Evolutionary conservation across 768 basidiomycete species (phyloP).

Genomic region (Boletus vermiculosoides): DNA sequence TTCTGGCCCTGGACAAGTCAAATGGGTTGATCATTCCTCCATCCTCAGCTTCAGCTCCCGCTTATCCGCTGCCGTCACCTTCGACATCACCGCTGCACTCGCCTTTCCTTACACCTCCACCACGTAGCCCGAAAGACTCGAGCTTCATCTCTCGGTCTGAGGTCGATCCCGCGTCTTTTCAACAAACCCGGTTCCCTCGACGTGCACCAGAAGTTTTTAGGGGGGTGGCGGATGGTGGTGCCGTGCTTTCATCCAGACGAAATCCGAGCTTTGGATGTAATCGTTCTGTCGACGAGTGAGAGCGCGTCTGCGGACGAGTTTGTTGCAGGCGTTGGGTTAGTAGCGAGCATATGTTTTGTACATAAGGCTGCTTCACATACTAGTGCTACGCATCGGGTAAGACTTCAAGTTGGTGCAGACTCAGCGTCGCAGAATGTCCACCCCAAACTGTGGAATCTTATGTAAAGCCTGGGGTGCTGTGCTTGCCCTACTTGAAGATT

Average conservation of each 20-base stretch:
- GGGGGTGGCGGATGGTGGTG: constrained; percentile 20
- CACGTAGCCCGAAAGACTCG: constrained; percentile 20
- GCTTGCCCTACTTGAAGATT: background rate
- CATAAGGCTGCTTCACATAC: background rate
- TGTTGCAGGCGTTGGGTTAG: background rate
- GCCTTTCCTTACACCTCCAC: constrained; percentile 26
- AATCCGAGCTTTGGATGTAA: constrained; percentile 6
- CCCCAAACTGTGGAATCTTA: background rate
- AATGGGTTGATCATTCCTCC: constrained; percentile 74
- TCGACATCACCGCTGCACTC: constrained; percentile 23
- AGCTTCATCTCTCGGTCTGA: constrained; percentile 34
- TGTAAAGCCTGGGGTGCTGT: background rate
- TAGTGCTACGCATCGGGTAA: background rate
- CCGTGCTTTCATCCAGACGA: constrained; percentile 19
- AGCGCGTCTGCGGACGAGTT: background rate
- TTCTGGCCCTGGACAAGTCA: constrained; percentile 46
- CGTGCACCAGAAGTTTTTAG: constrained; percentile 20
- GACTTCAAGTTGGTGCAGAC: too few species aligned
- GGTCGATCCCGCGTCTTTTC: constrained; percentile 26
- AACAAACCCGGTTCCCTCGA: constrained; percentile 43
- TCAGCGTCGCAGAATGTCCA: background rate
- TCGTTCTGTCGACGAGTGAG: constrained; percentile 15
- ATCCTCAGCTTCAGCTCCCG: constrained; percentile 26
- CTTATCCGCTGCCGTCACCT: constrained; percentile 30
- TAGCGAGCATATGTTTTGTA: constrained; percentile 5